Percentiles rank a stretch among this genome's conserved stretches.
Evolutionary conservation across 139 green algal genomes (phyloP).

Genomic region (Chlamydomonas schloesseri): DNA sequence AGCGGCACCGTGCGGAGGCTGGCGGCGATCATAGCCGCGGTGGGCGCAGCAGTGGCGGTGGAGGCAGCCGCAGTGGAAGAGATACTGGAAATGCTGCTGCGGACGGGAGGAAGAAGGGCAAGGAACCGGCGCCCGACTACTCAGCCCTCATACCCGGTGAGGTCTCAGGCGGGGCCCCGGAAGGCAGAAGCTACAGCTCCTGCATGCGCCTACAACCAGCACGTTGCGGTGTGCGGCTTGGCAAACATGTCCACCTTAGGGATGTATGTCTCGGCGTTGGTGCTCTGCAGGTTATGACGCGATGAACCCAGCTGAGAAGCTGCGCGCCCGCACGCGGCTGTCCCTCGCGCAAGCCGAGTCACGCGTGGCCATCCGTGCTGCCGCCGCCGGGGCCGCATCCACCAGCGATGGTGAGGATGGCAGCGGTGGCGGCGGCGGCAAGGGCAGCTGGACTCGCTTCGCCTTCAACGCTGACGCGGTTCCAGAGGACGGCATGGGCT

Average conservation of each 20-base stretch:
- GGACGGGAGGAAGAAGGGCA: neutral
- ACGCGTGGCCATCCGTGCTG: neutral
- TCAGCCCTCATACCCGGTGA: neutral
- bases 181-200: no score
- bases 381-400: neutral
- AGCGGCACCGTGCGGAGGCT: no score
- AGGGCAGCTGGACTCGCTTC: slow-evolving; percentile 19
- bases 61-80: neutral
- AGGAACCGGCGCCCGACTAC: neutral
- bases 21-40: neutral
- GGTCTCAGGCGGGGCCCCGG: no score
- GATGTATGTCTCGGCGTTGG: no score
- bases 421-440: neutral
- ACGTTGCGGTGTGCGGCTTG: no score
- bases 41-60: neutral
- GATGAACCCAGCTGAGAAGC: slow-evolving; percentile 16
- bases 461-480: slow-evolving; percentile 10
- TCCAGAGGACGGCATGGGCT: neutral
- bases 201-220: no score
- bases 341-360: slow-evolving; percentile 25
- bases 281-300: slow-evolving; percentile 17
- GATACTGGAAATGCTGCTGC: neutral
- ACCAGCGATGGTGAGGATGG: neutral
- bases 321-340: slow-evolving; percentile 39
- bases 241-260: no score